Evolutionary conservation across 352 stramenopile species (phyloP).

Genomic region (Phytophthora cactorum): DNA sequence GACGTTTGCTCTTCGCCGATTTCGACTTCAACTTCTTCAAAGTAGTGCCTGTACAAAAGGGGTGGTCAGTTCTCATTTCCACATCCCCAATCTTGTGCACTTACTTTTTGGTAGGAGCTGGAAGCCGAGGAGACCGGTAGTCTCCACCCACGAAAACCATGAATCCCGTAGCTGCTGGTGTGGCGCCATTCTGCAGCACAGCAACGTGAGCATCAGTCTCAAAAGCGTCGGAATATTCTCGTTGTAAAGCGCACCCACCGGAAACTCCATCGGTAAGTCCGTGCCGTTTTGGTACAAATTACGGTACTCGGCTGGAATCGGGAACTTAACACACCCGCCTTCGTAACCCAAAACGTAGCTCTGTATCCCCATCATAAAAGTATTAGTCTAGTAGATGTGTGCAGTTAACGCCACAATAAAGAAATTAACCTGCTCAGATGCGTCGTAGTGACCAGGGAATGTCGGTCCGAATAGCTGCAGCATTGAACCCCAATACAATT

Average conservation of each 20-base stretch:
- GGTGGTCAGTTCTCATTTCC: conserved; percentile 3
- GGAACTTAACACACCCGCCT: conserved; percentile 76
- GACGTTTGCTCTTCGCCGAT: conserved; percentile 49
- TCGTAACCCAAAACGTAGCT: conserved; percentile 80
- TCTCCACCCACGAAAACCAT: conserved; percentile 72
- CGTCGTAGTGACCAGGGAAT: conserved; percentile 82
- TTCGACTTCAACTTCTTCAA: conserved; percentile 69
- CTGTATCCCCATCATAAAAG: conserved; percentile 29
- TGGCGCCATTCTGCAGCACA: conserved; percentile 66
- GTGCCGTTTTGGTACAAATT: conserved; percentile 81
- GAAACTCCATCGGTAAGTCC: conserved; percentile 83
- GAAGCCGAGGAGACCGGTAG: conserved; percentile 41
- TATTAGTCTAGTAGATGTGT: not conserved
- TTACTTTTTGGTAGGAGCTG: conserved; percentile 60
- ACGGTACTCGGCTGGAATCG: conserved; percentile 75
- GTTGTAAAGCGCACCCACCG: conserved; percentile 40
- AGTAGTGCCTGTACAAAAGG: conserved; percentile 62
- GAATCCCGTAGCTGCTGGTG: conserved; percentile 71
- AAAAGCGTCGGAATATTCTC: not conserved
- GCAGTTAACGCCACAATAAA: not conserved
- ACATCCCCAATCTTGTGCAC: not conserved
- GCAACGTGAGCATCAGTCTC: not conserved
- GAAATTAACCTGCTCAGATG: conserved; percentile 51
- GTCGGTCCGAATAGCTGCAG: conserved; percentile 83
- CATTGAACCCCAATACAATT: not conserved